Base-by-base conservation (phyloP, 2,329 filamentous ascomycete species). In the Trichoderma koningiopsis region DNA sequence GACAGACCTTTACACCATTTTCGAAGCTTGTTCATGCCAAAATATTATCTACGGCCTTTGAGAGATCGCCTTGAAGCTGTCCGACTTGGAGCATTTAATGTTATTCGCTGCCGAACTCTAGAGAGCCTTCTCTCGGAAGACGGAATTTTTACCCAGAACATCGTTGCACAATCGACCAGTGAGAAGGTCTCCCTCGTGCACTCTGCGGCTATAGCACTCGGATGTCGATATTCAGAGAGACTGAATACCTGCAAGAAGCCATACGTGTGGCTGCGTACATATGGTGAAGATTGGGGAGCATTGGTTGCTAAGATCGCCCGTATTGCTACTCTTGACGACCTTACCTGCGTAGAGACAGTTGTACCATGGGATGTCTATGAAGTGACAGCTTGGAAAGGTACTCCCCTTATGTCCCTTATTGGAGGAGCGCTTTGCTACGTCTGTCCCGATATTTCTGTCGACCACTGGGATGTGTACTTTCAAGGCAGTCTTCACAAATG, bases 401-500 rank as follows among this genome's bases (percentile, higher is more conserved):
- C 76, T 0, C 76, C 76, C 0, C 14, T 78, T 0, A 5, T 72
- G 0, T 78, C 77, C 0, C 57, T 77, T 0, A 65, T 78, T 8
- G 77, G 75, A 4, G 77, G 75, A 0, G 70, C 72, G 0, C 62
- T 78, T 0, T 78, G 76, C 19, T 76, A 73, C 2, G 13, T 78
- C 0, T 73, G 72, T 0, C 70, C 72, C 0, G 64, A 72, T 0
- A 5, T 72, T 0, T 22, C 40, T 0, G 70, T 72, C 11, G 8
- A 24, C 3, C 62, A 72, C 1, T 78, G 76, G 76, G 73, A 77
- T 2, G 11, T 4, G 0, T 24, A 71, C 0, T 67, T 78, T 0
- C 74, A 76, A 4, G 8, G n/a, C 0, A 55, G 47, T 0, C 16
- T 78, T 1, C 60, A 29, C 3, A 35, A 71, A 10, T 78, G 75